phyloP scores from a whole-genome alignment of 768 basidiomycete genomes.

The Tephrocybe sp. region DNA sequence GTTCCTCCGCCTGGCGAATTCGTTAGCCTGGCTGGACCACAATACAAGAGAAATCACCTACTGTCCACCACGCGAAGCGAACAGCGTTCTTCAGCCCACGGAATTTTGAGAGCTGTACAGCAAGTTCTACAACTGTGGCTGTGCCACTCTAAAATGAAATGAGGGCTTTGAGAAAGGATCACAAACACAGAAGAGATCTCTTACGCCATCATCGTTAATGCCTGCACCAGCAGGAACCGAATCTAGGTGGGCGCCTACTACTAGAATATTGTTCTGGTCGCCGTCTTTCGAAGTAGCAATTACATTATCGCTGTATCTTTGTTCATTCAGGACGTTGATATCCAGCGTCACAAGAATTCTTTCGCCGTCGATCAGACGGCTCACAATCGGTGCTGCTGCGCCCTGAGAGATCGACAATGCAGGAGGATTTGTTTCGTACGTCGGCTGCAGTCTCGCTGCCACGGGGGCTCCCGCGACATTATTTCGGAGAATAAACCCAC shows the following conservation, averaged over 20 bases:
- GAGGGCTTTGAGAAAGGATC: neutral
- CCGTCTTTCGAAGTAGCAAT: slow-evolving; percentile 29
- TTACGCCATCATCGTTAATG: slow-evolving; percentile 30
- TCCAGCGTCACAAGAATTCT: slow-evolving; percentile 24
- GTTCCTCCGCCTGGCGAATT: slow-evolving; percentile 23
- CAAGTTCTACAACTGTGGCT: slow-evolving; percentile 27
- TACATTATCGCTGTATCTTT: slow-evolving; percentile 27
- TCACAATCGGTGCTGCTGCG: slow-evolving; percentile 23
- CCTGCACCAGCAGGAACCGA: slow-evolving; percentile 33
- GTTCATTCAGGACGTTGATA: slow-evolving; percentile 24
- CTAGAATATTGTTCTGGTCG: slow-evolving; percentile 26
- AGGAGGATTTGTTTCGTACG: slow-evolving; percentile 26
- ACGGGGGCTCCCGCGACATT: slow-evolving; percentile 29
- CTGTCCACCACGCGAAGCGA: slow-evolving; percentile 33
- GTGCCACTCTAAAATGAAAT: slow-evolving; percentile 19
- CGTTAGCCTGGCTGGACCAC: neutral
- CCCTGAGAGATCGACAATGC: slow-evolving; percentile 23
- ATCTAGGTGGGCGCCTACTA: slow-evolving; percentile 30
- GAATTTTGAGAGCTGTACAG: slow-evolving; percentile 27
- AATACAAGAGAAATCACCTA: neutral
- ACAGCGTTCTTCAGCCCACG: slow-evolving; percentile 28
- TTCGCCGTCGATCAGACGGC: slow-evolving; percentile 21
- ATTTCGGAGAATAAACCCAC: slow-evolving; percentile 28
- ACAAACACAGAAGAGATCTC: neutral
- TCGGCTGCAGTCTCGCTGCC: slow-evolving; percentile 18